Conservation (phyloP, 768 basidiomycete genomes). For the Podaxis sp. region DNA sequence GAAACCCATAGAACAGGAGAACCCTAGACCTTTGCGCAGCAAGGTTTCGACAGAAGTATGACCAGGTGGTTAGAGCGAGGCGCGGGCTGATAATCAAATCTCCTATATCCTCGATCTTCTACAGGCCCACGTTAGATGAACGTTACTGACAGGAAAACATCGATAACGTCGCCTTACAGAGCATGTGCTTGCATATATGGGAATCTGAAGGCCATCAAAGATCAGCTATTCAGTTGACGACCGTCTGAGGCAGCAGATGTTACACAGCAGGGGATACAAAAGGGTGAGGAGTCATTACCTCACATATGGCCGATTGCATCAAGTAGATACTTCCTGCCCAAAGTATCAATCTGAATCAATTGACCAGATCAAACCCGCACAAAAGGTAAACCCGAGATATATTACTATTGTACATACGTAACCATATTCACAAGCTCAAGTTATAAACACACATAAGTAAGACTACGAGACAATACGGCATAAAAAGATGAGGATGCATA, state of each 20-base stretch:
- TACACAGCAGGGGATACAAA: too few species aligned
- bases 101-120: not conserved
- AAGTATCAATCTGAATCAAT: not conserved
- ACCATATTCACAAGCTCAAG: not conserved
- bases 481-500: constrained; percentile 18
- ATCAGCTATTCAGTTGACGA: too few species aligned
- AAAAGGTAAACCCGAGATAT: constrained; percentile 25
- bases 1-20: not conserved
- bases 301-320: too few species aligned
- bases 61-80: not conserved
- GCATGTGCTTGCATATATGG: not conserved
- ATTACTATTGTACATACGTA: not conserved
- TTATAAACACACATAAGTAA: not conserved
- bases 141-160: not conserved
- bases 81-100: not conserved
- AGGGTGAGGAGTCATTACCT: too few species aligned
- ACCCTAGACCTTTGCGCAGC: not conserved
- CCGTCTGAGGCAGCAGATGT: too few species aligned
- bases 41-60: not conserved
- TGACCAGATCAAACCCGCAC: not conserved
- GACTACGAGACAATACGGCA: not conserved
- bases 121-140: not conserved
- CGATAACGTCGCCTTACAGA: not conserved
- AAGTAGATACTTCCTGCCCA: too few species aligned
- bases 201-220: not conserved